Conservation (phyloP, 1,284 basidiomycete species). For the Exobasidium rhododendri region DNA sequence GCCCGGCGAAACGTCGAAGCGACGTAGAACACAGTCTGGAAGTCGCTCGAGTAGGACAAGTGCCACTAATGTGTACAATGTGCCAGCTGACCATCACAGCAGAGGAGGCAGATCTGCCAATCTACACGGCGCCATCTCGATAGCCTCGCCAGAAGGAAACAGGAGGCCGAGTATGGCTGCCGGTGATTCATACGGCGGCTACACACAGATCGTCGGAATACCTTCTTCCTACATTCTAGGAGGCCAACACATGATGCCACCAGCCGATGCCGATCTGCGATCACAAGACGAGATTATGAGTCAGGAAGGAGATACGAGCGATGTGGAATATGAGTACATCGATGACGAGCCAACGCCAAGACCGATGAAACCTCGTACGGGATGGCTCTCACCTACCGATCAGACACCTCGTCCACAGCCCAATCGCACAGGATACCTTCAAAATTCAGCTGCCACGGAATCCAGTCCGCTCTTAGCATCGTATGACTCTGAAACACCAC, state of each 20-base stretch:
- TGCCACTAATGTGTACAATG: not conserved
- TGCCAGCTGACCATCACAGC: not conserved
- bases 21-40: not conserved
- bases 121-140: not conserved
- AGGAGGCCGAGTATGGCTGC: not conserved
- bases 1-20: not conserved
- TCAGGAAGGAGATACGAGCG: not conserved
- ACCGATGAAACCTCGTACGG: not conserved
- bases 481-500: not conserved
- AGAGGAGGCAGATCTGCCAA: not conserved
- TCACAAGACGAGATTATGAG: not conserved
- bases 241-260: conserved; percentile 3
- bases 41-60: not conserved
- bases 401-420: not conserved
- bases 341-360: conserved; percentile 12
- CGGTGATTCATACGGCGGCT: not conserved
- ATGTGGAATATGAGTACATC: not conserved
- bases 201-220: not conserved
- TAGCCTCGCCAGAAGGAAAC: not conserved
- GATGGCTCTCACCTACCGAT: conserved; percentile 1
- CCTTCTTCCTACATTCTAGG: conserved; percentile 7
- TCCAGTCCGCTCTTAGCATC: conserved; percentile 1
- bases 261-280: conserved; percentile 10
- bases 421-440: not conserved
- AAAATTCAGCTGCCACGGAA: not conserved